Evolutionary conservation across 2,329 filamentous ascomycete genomes (phyloP).

Genomic region (Epichloe coenophiala): DNA sequence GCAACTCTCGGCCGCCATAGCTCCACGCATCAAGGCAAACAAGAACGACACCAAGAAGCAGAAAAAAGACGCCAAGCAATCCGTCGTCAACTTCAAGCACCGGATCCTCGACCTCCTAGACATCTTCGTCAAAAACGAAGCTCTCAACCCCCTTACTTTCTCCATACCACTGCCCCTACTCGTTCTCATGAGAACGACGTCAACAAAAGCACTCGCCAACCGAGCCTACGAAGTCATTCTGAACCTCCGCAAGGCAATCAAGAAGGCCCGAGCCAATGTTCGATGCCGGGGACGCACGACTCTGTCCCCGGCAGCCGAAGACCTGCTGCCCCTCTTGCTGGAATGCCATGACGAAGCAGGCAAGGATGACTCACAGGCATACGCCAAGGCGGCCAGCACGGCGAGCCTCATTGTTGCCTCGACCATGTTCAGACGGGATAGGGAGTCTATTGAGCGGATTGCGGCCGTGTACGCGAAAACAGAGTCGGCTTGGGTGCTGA

Average conservation of each 20-base stretch:
- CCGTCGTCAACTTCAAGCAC: constrained; percentile 88
- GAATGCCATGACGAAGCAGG: constrained; percentile 56
- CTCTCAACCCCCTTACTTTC: constrained; percentile 50
- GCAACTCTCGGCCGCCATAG: constrained; percentile 75
- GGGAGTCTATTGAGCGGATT: constrained; percentile 37
- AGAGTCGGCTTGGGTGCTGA: constrained; percentile 42
- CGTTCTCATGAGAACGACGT: constrained; percentile 62
- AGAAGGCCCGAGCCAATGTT: constrained; percentile 33
- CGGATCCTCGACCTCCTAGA: constrained; percentile 78
- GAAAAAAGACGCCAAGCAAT: constrained; percentile 75
- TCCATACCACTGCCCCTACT: constrained; percentile 63
- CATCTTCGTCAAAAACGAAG: constrained; percentile 72
- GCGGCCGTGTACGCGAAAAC: constrained; percentile 52
- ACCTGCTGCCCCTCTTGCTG: constrained; percentile 44
- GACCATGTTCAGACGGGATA: constrained; percentile 42
- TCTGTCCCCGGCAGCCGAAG: constrained; percentile 14
- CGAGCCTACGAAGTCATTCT: constrained; percentile 62
- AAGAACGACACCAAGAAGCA: constrained; percentile 62
- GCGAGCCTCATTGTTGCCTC: constrained; percentile 56
- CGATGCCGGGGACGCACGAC: constrained; percentile 9
- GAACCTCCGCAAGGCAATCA: constrained; percentile 54
- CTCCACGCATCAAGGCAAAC: constrained; percentile 49
- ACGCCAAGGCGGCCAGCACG: constrained; percentile 61
- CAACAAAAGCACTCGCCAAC: constrained; percentile 59
- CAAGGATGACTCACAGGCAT: constrained; percentile 52